These are phyloP conservation scores for Bifiguratus adelaidae DNA, from an alignment of 192 early-diverging fungal genomes.

Conservation along the genomic window DNA sequence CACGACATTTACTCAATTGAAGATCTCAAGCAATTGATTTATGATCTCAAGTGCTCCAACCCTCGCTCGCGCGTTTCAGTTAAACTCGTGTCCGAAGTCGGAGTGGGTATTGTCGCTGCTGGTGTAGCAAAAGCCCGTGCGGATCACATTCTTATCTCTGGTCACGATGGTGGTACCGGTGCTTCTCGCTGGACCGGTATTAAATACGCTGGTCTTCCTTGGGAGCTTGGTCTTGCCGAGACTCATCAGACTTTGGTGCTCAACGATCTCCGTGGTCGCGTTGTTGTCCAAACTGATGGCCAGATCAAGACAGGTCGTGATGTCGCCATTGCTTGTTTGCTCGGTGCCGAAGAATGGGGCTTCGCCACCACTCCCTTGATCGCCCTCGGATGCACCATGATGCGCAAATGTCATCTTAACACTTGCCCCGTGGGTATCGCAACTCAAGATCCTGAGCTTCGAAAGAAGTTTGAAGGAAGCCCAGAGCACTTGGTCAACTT, in stretches of 20 bases:
- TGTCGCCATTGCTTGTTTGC: slow-evolving; percentile 92
- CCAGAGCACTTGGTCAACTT: slow-evolving; percentile 99
- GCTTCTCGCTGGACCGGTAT: slow-evolving; percentile 97
- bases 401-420: slow-evolving; percentile 87
- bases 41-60: slow-evolving; percentile 94
- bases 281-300: slow-evolving; percentile 96
- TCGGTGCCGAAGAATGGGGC: slow-evolving; percentile 98
- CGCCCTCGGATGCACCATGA: slow-evolving; percentile 92
- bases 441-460: slow-evolving; percentile 90
- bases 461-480: slow-evolving; percentile 86
- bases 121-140: slow-evolving; percentile 97
- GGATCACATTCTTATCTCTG: slow-evolving; percentile 89
- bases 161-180: slow-evolving; percentile 98
- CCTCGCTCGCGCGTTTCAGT: slow-evolving; percentile 86
- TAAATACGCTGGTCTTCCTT: slow-evolving; percentile 96
- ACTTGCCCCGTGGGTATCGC: slow-evolving; percentile 97
- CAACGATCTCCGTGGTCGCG: slow-evolving; percentile 91
- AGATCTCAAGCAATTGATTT: slow-evolving; percentile 97
- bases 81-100: slow-evolving; percentile 96
- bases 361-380: slow-evolving; percentile 99
- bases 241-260: slow-evolving; percentile 97
- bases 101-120: slow-evolving; percentile 93
- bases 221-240: slow-evolving; percentile 98
- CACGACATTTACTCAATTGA: slow-evolving; percentile 99
- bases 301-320: slow-evolving; percentile 97